Evolutionary conservation across 2,329 filamentous ascomycete genomes (phyloP).

Genomic region (Xylaria sp.): DNA sequence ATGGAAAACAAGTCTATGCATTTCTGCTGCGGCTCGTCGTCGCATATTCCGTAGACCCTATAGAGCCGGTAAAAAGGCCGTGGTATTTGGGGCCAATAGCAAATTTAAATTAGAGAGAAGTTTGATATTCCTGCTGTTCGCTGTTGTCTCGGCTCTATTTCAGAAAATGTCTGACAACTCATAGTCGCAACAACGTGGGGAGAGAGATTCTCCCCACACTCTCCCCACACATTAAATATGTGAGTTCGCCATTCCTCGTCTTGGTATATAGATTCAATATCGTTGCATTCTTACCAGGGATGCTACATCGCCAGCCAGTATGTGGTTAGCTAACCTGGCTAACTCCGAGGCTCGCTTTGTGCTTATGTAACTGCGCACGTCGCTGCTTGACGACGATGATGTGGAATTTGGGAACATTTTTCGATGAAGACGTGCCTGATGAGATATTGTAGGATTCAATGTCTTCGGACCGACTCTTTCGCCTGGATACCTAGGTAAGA

Average conservation of each 20-base stretch:
- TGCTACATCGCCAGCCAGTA: not conserved
- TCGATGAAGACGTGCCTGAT: too few relatives aligned
- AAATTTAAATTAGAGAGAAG: not conserved
- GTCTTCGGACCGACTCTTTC: not conserved
- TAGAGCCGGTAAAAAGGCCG: not conserved
- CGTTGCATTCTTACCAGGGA: not conserved
- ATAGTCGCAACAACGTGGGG: not conserved
- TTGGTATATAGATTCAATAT: not conserved
- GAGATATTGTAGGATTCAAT: not conserved
- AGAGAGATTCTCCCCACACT: not conserved
- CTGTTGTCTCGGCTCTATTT: conserved; percentile 6
- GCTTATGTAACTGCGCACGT: not conserved
- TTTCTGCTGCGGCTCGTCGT: conserved; percentile 6
- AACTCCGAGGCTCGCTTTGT: too few relatives aligned
- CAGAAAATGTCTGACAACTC: not conserved
- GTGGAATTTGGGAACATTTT: not conserved
- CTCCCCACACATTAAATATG: not conserved
- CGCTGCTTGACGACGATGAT: not conserved
- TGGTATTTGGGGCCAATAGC: conserved; percentile 7
- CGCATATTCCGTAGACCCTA: not conserved
- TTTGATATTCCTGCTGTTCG: not conserved
- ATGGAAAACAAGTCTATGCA: not conserved
- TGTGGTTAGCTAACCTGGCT: too few relatives aligned
- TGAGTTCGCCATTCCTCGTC: not conserved
- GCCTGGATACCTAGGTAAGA: not conserved